Conservation (phyloP, 768 basidiomycete genomes). For the Mycena galericulata region DNA sequence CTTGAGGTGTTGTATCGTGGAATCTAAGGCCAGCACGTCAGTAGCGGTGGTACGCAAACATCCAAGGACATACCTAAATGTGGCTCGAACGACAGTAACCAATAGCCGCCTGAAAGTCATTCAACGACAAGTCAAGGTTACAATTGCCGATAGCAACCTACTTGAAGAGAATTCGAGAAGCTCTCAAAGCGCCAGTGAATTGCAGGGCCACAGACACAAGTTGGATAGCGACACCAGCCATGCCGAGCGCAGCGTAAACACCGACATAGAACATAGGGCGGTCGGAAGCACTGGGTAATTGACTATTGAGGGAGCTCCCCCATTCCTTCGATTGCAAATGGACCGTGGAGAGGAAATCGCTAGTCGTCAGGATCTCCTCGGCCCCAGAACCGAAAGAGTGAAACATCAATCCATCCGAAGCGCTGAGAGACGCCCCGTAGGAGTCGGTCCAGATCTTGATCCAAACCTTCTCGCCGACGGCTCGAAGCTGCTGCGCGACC, state of each 20-base stretch:
- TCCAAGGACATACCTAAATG: slow-evolving; percentile 80
- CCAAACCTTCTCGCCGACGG: slow-evolving; percentile 76
- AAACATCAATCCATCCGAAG: neutral
- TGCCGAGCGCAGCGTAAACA: slow-evolving; percentile 71
- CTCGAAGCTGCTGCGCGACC: slow-evolving; percentile 56
- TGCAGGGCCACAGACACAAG: slow-evolving; percentile 48
- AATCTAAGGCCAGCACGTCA: neutral
- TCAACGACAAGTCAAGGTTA: slow-evolving; percentile 37
- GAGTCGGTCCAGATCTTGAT: slow-evolving; percentile 56
- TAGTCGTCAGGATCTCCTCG: neutral
- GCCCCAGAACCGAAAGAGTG: neutral
- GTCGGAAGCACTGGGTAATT: slow-evolving; percentile 64
- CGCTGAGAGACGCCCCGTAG: neutral
- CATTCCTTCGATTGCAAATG: neutral
- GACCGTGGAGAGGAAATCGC: neutral
- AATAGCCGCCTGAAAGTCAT: slow-evolving; percentile 62
- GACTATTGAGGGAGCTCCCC: slow-evolving; percentile 34
- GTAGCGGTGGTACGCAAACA: neutral
- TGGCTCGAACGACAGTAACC: slow-evolving; percentile 78
- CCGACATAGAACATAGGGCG: slow-evolving; percentile 80
- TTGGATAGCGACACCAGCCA: slow-evolving; percentile 1
- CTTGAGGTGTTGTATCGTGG: slow-evolving; percentile 79
- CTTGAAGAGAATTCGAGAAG: slow-evolving; percentile 58
- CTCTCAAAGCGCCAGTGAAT: slow-evolving; percentile 68
- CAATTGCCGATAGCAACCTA: slow-evolving; percentile 35